These are phyloP conservation scores for Arthromyces matolae DNA, from an alignment of 768 basidiomycete genomes.

Conservation along the genomic window DNA sequence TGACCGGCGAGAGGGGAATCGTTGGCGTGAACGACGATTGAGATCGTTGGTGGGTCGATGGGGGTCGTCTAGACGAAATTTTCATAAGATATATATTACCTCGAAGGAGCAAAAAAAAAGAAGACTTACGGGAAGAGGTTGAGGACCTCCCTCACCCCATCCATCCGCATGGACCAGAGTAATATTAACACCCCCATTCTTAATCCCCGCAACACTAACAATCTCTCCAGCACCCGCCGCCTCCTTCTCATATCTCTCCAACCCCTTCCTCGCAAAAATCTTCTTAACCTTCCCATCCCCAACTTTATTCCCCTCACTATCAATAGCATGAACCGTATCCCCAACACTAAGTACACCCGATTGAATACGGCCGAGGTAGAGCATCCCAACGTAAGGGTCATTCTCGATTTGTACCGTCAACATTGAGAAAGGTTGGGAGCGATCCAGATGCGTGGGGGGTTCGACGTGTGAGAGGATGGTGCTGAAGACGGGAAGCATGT, in stretches of 20 bases:
- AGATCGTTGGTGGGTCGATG: constrained; percentile 50
- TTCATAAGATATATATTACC: neutral
- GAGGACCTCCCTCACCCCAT: constrained; percentile 39
- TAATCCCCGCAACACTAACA: constrained; percentile 45
- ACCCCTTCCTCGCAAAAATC: constrained; percentile 34
- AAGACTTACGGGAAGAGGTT: constrained; percentile 34
- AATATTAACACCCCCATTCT: constrained; percentile 43
- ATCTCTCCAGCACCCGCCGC: constrained; percentile 48
- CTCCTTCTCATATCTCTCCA: constrained; percentile 41
- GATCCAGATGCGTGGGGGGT: constrained; percentile 34
- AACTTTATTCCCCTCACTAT: constrained; percentile 40
- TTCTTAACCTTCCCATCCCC: constrained; percentile 51
- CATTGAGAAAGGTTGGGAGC: constrained; percentile 44
- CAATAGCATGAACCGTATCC: constrained; percentile 37
- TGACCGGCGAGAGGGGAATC: constrained; percentile 44
- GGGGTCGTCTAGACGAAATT: constrained; percentile 31
- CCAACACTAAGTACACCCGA: constrained; percentile 37
- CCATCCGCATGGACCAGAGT: constrained; percentile 42
- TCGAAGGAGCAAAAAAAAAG: too few species aligned
- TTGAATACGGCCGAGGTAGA: constrained; percentile 45
- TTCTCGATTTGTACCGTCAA: constrained; percentile 49
- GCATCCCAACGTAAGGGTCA: constrained; percentile 46
- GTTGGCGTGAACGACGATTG: constrained; percentile 44
- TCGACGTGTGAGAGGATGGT: constrained; percentile 44
- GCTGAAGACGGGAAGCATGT: constrained; percentile 45